Evolutionary conservation across 2,329 filamentous ascomycete genomes (phyloP).

Genomic region (Alternaria gaisen): DNA sequence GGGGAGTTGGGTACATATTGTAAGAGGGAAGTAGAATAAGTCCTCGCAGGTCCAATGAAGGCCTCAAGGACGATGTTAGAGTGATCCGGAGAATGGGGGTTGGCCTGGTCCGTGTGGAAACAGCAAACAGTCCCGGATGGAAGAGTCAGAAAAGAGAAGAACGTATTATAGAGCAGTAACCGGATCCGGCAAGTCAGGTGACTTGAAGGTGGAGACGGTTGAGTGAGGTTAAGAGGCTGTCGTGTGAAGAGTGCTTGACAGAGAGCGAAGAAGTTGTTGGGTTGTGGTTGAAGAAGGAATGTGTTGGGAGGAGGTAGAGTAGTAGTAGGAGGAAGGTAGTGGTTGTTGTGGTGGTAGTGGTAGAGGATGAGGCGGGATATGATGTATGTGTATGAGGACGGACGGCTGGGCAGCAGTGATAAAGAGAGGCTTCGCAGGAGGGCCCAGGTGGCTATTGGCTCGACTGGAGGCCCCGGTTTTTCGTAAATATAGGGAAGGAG

Average conservation of each 20-base stretch:
- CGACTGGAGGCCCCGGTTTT: slow-evolving; percentile 37
- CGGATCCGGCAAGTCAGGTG: slow-evolving; percentile 33
- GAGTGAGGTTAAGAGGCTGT: slow-evolving; percentile 11
- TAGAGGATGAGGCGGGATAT: slow-evolving; percentile 47
- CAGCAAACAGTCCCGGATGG: slow-evolving; percentile 16
- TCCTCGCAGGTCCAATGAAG: slow-evolving; percentile 54
- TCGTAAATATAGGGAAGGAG: slow-evolving; percentile 52
- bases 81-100: slow-evolving; percentile 28
- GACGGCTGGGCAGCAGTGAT: slow-evolving; percentile 50
- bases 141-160: slow-evolving; percentile 16
- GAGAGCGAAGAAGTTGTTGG: slow-evolving; percentile 24
- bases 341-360: slow-evolving; percentile 22
- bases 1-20: slow-evolving; percentile 61
- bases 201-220: slow-evolving; percentile 21
- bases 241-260: slow-evolving; percentile 16
- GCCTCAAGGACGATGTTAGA: slow-evolving; percentile 49
- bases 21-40: slow-evolving; percentile 25
- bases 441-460: slow-evolving; percentile 40
- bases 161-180: slow-evolving; percentile 30
- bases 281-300: slow-evolving; percentile 32
- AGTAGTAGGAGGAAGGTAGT: slow-evolving; percentile 11
- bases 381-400: slow-evolving; percentile 49
- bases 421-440: slow-evolving; percentile 33
- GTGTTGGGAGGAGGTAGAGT: slow-evolving; percentile 29
- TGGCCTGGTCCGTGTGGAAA: slow-evolving; percentile 15